These are phyloP conservation scores for Rhizopus delemar DNA, from an alignment of 371 early-diverging fungal species.

Conservation along the genomic window DNA sequence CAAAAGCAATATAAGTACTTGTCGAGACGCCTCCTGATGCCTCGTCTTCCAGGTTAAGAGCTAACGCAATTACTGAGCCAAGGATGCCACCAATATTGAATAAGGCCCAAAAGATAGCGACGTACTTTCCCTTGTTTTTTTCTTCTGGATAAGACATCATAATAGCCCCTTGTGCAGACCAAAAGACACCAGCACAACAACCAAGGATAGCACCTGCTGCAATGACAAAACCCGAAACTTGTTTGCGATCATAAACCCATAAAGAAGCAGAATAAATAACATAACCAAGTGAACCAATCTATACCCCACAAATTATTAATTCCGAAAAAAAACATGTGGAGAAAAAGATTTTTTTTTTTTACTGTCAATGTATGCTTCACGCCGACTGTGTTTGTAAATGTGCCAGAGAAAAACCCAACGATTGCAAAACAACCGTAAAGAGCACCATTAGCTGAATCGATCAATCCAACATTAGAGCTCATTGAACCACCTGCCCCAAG, in stretches of 20 bases:
- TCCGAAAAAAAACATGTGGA: background rate
- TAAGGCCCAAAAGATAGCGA: constrained; percentile 78
- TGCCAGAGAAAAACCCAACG: constrained; percentile 68
- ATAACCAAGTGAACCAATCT: constrained; percentile 56
- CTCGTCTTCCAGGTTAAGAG: constrained; percentile 57
- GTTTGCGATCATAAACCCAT: constrained; percentile 52
- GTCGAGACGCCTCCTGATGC: constrained; percentile 49
- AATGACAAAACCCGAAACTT: constrained; percentile 50
- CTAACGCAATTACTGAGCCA: constrained; percentile 72
- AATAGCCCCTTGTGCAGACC: constrained; percentile 71
- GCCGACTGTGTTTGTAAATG: constrained; percentile 61
- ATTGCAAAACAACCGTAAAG: constrained; percentile 70
- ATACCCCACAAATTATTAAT: background rate
- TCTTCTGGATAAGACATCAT: constrained; percentile 73
- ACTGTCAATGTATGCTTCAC: constrained; percentile 52
- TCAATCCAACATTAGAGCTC: constrained; percentile 58
- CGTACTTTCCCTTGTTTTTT: constrained; percentile 71
- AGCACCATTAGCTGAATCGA: constrained; percentile 69
- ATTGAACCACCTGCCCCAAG: constrained; percentile 60
- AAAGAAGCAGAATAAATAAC: constrained; percentile 59
- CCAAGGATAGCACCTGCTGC: constrained; percentile 70
- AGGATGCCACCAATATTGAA: constrained; percentile 82
- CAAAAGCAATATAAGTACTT: constrained; percentile 68
- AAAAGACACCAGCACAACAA: constrained; percentile 58
- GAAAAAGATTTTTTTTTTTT: background rate